A percentile compares a stretch with the other conserved stretches of the same genome.
Evolutionary conservation across 805 yeast genomes (phyloP).

Genomic region (Schwanniomyces pseudopolymorphus): DNA sequence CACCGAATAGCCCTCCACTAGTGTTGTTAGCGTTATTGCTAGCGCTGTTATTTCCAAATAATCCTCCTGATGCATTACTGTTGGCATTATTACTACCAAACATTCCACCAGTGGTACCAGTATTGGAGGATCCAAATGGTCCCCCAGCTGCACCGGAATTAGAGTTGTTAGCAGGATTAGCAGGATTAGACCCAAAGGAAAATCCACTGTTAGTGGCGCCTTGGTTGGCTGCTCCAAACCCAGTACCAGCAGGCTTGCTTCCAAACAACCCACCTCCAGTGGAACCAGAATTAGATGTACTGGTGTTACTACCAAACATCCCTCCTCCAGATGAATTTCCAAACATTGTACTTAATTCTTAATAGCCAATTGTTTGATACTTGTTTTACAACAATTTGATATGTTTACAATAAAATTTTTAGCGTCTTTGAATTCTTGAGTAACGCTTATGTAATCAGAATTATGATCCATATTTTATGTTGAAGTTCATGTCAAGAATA

Average conservation of each 20-base stretch:
- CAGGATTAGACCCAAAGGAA: conserved; percentile 6
- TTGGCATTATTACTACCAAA: no score
- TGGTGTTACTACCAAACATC: conserved; percentile 3
- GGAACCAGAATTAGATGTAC: neutral
- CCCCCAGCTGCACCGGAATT: conserved; percentile 11
- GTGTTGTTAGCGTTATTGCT: no score
- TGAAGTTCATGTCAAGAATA: neutral
- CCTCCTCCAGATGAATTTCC: conserved; percentile 4
- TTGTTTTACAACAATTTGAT: neutral
- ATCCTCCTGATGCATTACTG: no score
- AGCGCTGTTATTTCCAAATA: no score
- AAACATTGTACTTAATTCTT: neutral
- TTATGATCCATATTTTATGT: neutral
- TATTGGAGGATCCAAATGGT: conserved; percentile 10
- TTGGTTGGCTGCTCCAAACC: conserved; percentile 1
- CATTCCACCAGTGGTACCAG: no score
- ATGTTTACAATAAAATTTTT: neutral
- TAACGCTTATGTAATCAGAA: neutral
- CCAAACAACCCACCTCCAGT: conserved; percentile 9
- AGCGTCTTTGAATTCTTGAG: neutral
- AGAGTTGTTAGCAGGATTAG: neutral
- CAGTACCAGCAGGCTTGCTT: conserved; percentile 4
- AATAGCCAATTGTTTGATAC: neutral
- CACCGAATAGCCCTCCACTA: no score
- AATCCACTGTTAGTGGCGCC: conserved; percentile 2